Base-by-base conservation (phyloP, 2,329 filamentous ascomycete genomes). In the Cladophialophora bantiana region DNA sequence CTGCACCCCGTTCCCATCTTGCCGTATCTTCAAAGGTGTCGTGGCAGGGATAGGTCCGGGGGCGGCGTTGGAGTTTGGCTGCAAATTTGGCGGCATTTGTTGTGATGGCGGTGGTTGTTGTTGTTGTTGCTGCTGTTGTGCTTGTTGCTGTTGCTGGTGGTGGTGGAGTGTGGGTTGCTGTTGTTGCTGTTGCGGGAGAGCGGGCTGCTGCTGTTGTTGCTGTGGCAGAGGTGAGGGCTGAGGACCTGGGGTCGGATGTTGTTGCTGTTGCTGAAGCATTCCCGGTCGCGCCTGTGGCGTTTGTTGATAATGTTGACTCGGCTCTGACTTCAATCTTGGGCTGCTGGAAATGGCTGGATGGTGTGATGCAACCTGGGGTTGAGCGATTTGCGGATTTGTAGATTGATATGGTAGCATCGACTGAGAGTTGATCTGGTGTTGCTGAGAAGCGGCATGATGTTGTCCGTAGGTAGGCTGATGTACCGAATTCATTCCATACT, bases 41-140 rank as follows among this genome's bases (percentile, higher is more conserved):
- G 95, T 99, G 0, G 95, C 95, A 12, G 95, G 95, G 74, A 99
- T 99, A 0, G 95, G 95, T 2, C 95, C 95, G 6, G 95, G 95
- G 0, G 95, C 95, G 40, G 94, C 93, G 75, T 94, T 97, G 15
- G 71, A 71, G 45, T 64, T 69, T 10, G 93, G 90, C 77, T 95
- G 96, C 36, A 93, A 86, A 26, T 88, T 89, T 34, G 82, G 81
- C 7, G 67, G 71, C 45, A 72, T 72, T 63, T 71, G 67, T 53
- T 74, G 75, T 34, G 54, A 72, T 64, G 40, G 70, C 65, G 54
- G 73, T 67, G 70, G 67, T 7, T 91, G 83, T 31, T 86, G 82
- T 26, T 86, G 83, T 62, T 87, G 82, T 73, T 88, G 62, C 73
- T 84, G 88, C 42, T 68, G 65, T 56, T 66, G 66, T 18, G 26